Evolutionary conservation across 1,284 basidiomycete species (phyloP), one percentile per base, ranked within the genome.

Genomic region (Trametes pubescens): DNA sequence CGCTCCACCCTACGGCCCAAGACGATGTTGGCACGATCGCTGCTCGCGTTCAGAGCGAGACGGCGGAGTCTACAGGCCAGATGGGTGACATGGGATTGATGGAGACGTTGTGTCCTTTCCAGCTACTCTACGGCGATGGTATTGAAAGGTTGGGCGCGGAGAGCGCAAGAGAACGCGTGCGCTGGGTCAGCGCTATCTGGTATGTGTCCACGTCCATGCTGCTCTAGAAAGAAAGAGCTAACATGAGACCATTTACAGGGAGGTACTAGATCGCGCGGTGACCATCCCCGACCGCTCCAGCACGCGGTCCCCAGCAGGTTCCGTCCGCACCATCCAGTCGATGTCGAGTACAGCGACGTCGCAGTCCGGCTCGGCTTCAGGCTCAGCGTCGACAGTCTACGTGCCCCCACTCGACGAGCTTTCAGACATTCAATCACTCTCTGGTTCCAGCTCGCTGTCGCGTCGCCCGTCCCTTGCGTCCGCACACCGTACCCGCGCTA

Each of bases 121-220:
- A 95, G 73, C 84, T 96, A 79, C 73, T 94, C 37, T 96, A 96
- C 73, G 84, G 85, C 21, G 95, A 96, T 75, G 94, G 94, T 3
- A 88, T 93, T 1, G 95, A 96, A 75, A 79, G 94, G 13, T 74
- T 96, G 13, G 94, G 89, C 0, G 89, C 92, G 22, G 94, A 95
- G 72, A 94, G 91, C 65, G 85, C 94, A 5, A 76, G 90, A 61
- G 92, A 95, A 72, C 82, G 94, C 66, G 91, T 94, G 53, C 86
- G 90, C 75, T 96, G 95, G 94, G 92, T 95, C 24, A 91, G 90
- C 70, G 86, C 92, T 2, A 86, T 96, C 57, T 95, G 92, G 94
- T 94, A 71, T 54, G 88, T 79, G n/a, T n/a, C n/a, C n/a, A n/a
- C n/a, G n/a, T n/a, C n/a, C n/a, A n/a, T n/a, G n/a, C n/a, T n/a